Evolutionary conservation across 352 stramenopile species (phyloP), one percentile per base, ranked within the genome.

Genomic region (Globisporangium perplexum): DNA sequence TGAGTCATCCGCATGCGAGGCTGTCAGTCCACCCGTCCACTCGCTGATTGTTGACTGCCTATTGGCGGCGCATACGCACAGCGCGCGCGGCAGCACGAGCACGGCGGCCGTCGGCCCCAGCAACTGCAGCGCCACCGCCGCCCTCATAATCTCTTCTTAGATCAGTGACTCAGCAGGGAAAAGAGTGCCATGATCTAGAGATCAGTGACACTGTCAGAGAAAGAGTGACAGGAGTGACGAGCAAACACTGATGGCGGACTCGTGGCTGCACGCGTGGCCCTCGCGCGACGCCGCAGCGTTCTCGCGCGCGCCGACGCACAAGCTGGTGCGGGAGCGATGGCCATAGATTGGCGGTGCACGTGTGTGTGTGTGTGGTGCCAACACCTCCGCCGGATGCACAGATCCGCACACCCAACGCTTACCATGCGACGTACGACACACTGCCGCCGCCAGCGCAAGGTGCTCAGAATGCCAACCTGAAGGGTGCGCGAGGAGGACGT

Each of bases 361-460:
- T 30, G 26, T 5, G 36, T 14, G 35, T 5, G 26, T 30, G 26
- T 5, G 36, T 14, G 35, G 11, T 43, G 36, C 36, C 10, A n/a
- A 43, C 26, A 30, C 26, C 26, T 30, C 18, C 11, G 8, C 15
- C 24, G 20, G 7, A 28, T 15, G 22, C 41, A 28, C 48, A 90
- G 80, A 90, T 90, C 15, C 55, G 71, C 36, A 66, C 68, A 0
- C 80, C 80, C 4, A 69, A 72, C 41, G 59, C 57, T 45, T 91
- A 88, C 53, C 54, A 84, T 26, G 80, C 80, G 50, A 91, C 75
- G 42, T 56, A 88, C 41, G 68, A 91, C 47, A 88, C 80, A 0
- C 83, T 82, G 74, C 77, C 80, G 17, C 72, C 74, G 35, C 33
- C 51, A 5, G 43, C 71, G 22, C 80, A 89, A 88, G 74, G 80